Conservation (phyloP, 139 green algal genomes). For the Microglena sp. region DNA sequence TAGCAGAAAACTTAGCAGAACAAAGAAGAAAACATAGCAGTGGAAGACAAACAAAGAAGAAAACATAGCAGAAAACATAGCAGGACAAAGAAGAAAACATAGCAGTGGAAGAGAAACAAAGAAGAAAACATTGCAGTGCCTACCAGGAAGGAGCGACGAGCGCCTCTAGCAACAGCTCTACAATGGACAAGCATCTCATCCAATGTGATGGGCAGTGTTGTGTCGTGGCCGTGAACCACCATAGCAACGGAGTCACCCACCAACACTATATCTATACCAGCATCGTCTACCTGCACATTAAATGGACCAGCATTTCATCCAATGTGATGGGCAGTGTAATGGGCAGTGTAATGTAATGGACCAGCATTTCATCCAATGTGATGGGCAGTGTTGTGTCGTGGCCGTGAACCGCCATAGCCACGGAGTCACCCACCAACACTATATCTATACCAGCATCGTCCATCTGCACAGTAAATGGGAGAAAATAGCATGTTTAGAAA, state of each 20-base stretch:
- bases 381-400: constrained; percentile 93
- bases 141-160: constrained; percentile 58
- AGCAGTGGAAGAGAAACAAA: too few relatives aligned
- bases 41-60: too few relatives aligned
- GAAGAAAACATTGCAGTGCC: too few relatives aligned
- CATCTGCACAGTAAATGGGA: neutral
- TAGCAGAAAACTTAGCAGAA: too few relatives aligned
- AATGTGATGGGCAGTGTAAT: constrained; percentile 69
- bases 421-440: constrained; percentile 86
- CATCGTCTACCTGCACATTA: constrained; percentile 77
- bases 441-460: constrained; percentile 85
- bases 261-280: constrained; percentile 87
- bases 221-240: constrained; percentile 99
- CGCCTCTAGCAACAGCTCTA: constrained; percentile 70
- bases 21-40: too few relatives aligned
- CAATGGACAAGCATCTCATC: constrained; percentile 97
- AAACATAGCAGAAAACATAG: too few relatives aligned
- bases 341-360: constrained; percentile 36
- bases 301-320: constrained; percentile 92
- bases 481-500: neutral
- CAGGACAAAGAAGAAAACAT: too few relatives aligned
- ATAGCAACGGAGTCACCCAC: constrained; percentile 93
- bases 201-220: constrained; percentile 91
- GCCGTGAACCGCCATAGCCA: constrained; percentile 97
- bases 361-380: constrained; percentile 92